Percentiles rank a stretch among this genome's conserved stretches.
Evolutionary conservation across 164 flowering plant genomes (phyloP).

Genomic region (Magnolia sinica): DNA sequence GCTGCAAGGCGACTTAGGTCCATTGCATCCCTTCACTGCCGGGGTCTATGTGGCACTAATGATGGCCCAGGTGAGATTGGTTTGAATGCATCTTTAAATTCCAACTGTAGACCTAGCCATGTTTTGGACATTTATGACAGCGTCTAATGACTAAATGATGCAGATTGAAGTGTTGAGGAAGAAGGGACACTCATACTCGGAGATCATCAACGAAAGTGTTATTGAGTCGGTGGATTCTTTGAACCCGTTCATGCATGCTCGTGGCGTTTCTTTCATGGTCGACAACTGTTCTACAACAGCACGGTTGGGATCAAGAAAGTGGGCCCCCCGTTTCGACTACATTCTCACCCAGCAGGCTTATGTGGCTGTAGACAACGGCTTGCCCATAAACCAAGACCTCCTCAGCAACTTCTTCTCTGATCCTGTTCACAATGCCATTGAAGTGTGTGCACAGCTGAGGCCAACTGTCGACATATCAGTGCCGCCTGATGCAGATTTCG

Average conservation of each 20-base stretch:
- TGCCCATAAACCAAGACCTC: conserved; percentile 77
- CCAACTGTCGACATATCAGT: conserved; percentile 97
- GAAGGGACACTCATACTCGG: conserved; percentile 96
- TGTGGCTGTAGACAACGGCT: conserved; percentile 66
- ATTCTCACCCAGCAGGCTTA: conserved; percentile 86
- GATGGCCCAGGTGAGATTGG: conserved; percentile 88
- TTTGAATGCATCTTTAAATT: neutral
- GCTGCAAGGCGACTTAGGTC: conserved; percentile 83
- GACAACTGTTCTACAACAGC: conserved; percentile 99
- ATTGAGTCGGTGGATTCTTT: conserved; percentile 93
- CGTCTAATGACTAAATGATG: neutral
- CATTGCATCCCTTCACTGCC: conserved; percentile 85
- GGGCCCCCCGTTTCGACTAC: conserved; percentile 98
- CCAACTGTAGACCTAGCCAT: neutral
- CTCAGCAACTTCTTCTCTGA: conserved; percentile 90
- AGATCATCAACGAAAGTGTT: conserved; percentile 94
- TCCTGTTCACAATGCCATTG: conserved; percentile 84
- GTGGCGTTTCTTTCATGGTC: conserved; percentile 97
- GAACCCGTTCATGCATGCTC: conserved; percentile 99
- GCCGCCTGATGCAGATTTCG: conserved; percentile 89
- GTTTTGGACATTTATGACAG: neutral
- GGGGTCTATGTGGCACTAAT: conserved; percentile 89
- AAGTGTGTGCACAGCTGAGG: conserved; percentile 91
- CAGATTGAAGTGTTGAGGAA: conserved; percentile 97
- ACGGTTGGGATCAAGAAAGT: conserved; percentile 88